phyloP scores from a whole-genome alignment of 768 basidiomycete genomes.

The Naganishia vaughanmartiniae region DNA sequence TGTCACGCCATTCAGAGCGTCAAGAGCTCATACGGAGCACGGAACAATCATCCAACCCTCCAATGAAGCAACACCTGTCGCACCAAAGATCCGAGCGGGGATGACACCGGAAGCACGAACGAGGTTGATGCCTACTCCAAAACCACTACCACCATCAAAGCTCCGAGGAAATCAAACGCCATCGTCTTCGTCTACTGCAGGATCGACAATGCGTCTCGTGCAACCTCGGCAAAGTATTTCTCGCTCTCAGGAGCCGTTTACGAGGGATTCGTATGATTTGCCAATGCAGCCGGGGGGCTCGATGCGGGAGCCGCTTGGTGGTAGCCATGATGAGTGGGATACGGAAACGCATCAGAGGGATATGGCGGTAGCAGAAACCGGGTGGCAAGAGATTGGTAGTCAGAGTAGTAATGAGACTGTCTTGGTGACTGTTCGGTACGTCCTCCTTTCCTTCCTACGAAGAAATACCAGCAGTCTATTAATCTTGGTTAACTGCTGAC shows the following conservation, averaged over 20 bases:
- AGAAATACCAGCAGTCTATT: not conserved
- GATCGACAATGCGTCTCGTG: constrained; percentile 2
- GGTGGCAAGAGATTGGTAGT: constrained; percentile 30
- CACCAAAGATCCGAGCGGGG: constrained; percentile 40
- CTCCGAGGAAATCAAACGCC: not conserved
- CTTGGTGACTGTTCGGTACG: constrained; percentile 48
- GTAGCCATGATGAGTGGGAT: constrained; percentile 8
- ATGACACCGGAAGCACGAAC: constrained; percentile 45
- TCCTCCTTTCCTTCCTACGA: not conserved
- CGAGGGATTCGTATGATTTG: not conserved
- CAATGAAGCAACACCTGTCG: not conserved
- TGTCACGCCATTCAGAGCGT: not conserved
- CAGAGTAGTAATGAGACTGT: constrained; percentile 46
- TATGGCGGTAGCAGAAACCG: not conserved
- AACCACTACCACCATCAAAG: constrained; percentile 13
- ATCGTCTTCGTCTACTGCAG: not conserved
- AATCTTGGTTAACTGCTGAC: no score
- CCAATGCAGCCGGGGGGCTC: no score
- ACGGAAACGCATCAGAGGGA: not conserved
- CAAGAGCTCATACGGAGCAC: not conserved
- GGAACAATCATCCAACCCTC: constrained; percentile 5
- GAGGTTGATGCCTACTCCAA: constrained; percentile 32
- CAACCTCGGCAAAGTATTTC: constrained; percentile 15
- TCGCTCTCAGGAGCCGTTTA: not conserved
- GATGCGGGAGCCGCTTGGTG: not conserved